These are phyloP conservation scores for Uronychia setigera DNA, from an alignment of 73 alveolate genomes.

Conservation along the genomic window DNA sequence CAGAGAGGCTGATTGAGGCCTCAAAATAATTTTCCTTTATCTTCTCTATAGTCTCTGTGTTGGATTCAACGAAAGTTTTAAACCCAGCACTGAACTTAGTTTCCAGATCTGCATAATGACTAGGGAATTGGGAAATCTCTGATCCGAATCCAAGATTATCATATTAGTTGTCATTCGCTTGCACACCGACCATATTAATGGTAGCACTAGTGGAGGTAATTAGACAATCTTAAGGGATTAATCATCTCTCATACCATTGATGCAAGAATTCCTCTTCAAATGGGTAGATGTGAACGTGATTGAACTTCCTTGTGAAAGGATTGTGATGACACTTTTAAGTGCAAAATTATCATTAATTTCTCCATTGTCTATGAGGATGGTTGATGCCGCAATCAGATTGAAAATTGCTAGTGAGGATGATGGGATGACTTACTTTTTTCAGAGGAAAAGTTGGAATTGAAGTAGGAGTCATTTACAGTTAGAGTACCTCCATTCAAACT, in stretches of 20 bases:
- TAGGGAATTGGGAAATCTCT: not conserved
- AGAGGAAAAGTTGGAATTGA: no score
- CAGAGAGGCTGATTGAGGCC: not conserved
- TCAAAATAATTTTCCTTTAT: not conserved
- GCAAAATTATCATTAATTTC: no score
- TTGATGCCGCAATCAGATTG: not conserved
- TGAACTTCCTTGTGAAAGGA: no score
- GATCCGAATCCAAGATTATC: not conserved
- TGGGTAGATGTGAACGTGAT: no score
- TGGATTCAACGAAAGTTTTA: not conserved
- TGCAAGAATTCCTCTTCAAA: no score
- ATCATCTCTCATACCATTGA: no score
- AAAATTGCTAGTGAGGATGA: no score
- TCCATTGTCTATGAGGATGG: not conserved
- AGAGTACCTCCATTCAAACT: no score
- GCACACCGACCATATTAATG: not conserved
- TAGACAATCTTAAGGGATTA: not conserved
- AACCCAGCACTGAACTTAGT: not conserved
- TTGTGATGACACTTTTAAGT: no score
- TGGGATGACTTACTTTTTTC: no score
- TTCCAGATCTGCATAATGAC: not conserved
- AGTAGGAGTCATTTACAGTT: no score
- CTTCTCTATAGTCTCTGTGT: not conserved
- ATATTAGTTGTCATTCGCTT: not conserved
- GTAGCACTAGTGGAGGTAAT: not conserved